Evolutionary conservation across 2,329 filamentous ascomycete genomes (phyloP).

Genomic region (Aspergillus latus): DNA sequence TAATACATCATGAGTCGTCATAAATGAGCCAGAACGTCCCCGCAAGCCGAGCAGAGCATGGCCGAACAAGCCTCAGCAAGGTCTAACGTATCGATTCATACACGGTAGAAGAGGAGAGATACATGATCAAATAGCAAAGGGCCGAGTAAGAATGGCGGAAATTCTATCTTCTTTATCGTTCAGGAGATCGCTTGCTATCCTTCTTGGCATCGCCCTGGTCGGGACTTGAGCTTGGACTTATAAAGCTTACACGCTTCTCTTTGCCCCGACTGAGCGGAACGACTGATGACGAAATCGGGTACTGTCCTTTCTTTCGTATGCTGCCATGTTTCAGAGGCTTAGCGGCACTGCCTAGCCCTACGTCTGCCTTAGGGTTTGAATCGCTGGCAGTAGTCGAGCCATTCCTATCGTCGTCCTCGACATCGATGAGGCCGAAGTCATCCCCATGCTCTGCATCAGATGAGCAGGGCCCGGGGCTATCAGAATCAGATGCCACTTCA

Average conservation of each 20-base stretch:
- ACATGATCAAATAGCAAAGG: slow-evolving; percentile 9
- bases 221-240: slow-evolving; percentile 34
- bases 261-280: slow-evolving; percentile 30
- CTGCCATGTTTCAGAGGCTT: slow-evolving; percentile 33
- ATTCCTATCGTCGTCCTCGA: slow-evolving; percentile 46
- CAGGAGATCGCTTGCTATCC: slow-evolving; percentile 16
- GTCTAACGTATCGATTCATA: slow-evolving; percentile 16
- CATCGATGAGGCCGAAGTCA: slow-evolving; percentile 46
- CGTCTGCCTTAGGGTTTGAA: slow-evolving; percentile 37
- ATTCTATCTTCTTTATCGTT: slow-evolving; percentile 21
- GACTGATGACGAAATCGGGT: slow-evolving; percentile 26
- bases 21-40: neutral
- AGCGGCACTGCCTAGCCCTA: slow-evolving; percentile 31
- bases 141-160: slow-evolving; percentile 1
- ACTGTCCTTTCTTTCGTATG: slow-evolving; percentile 32
- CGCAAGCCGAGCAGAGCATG: neutral
- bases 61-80: neutral
- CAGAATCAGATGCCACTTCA: slow-evolving; percentile 65
- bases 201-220: slow-evolving; percentile 28
- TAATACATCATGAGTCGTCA: neutral
- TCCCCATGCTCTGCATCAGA: slow-evolving; percentile 54
- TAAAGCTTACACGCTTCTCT: slow-evolving; percentile 41
- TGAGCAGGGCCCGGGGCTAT: slow-evolving; percentile 53
- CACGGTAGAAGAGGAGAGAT: slow-evolving; percentile 16
- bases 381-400: slow-evolving; percentile 35